These are phyloP conservation scores for Pythium apleroticum DNA, from an alignment of 352 stramenopile species.

Conservation along the genomic window DNA sequence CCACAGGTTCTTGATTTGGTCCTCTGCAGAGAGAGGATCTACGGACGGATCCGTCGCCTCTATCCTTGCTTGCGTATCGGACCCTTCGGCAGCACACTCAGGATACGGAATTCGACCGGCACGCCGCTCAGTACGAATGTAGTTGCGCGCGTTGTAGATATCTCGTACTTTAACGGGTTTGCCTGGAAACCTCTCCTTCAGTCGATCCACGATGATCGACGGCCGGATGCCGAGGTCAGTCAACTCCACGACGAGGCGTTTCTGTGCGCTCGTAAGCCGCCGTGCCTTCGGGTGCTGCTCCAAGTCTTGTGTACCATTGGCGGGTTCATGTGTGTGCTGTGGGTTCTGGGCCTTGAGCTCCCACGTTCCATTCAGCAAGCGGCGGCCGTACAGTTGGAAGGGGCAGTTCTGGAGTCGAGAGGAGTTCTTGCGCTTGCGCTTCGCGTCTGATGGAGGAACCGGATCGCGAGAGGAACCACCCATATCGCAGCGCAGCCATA, in stretches of 20 bases:
- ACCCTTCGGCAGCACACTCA: background rate
- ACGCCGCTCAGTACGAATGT: slow-evolving; percentile 39
- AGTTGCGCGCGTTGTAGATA: slow-evolving; percentile 56
- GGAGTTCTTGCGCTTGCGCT: slow-evolving; percentile 35
- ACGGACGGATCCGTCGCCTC: background rate
- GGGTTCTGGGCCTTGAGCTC: slow-evolving; percentile 36
- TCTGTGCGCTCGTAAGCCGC: slow-evolving; percentile 39
- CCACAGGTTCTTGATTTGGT: background rate
- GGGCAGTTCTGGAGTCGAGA: slow-evolving; percentile 40
- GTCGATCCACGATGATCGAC: slow-evolving; percentile 37
- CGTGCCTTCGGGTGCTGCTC: slow-evolving; percentile 33
- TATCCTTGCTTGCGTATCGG: background rate
- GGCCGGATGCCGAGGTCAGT: slow-evolving; percentile 36
- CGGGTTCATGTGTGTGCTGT: slow-evolving; percentile 37
- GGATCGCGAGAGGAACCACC: slow-evolving; percentile 18
- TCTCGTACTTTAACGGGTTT: slow-evolving; percentile 50
- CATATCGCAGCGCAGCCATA: slow-evolving; percentile 51
- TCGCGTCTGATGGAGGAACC: background rate
- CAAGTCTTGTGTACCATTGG: slow-evolving; percentile 26
- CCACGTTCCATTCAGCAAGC: slow-evolving; percentile 30
- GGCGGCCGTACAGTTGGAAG: slow-evolving; percentile 44
- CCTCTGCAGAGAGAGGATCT: background rate
- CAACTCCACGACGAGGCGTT: slow-evolving; percentile 38
- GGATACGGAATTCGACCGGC: slow-evolving; percentile 37
- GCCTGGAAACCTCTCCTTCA: slow-evolving; percentile 40